Conservation (phyloP, 306 rosid genomes). For the Adenanthera pavonina region DNA sequence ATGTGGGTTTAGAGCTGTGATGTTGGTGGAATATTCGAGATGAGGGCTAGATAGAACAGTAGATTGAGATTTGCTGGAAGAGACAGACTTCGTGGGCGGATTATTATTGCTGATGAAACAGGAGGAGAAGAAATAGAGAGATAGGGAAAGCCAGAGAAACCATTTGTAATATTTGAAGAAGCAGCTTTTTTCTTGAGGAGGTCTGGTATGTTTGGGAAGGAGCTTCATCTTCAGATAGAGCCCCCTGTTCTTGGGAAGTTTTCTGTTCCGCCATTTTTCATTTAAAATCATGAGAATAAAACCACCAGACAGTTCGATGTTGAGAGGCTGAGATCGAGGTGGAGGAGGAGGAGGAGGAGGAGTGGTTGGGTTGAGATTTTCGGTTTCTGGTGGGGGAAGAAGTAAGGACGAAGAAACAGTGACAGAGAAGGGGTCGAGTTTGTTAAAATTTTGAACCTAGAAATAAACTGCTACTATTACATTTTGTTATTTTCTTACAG, state of each 20-base stretch:
- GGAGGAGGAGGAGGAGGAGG: neutral
- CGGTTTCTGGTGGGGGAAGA: slow-evolving; percentile 55
- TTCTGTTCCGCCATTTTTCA: slow-evolving; percentile 59
- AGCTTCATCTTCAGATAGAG: slow-evolving; percentile 79
- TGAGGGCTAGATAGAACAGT: slow-evolving; percentile 52
- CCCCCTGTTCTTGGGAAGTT: slow-evolving; percentile 50
- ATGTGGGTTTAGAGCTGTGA: slow-evolving; percentile 20
- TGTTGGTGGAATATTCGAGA: slow-evolving; percentile 43
- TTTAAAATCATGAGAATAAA: slow-evolving; percentile 37
- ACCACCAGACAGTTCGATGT: neutral
- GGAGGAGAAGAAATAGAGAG: slow-evolving; percentile 74
- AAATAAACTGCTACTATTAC: neutral
- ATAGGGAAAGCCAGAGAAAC: slow-evolving; percentile 70
- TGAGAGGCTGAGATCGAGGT: neutral
- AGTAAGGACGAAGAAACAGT: slow-evolving; percentile 55
- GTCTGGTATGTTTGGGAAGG: slow-evolving; percentile 54
- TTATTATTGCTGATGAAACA: slow-evolving; percentile 56
- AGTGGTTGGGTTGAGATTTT: slow-evolving; percentile 58
- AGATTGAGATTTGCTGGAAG: slow-evolving; percentile 46
- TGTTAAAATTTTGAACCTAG: slow-evolving; percentile 52
- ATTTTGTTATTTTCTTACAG: neutral
- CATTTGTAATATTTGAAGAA: slow-evolving; percentile 71
- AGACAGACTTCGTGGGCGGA: slow-evolving; percentile 20
- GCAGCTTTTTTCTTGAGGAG: slow-evolving; percentile 57
- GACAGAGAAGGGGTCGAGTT: slow-evolving; percentile 48